Conservation (phyloP, 768 basidiomycete genomes). For the Hysterangium stoloniferum region DNA sequence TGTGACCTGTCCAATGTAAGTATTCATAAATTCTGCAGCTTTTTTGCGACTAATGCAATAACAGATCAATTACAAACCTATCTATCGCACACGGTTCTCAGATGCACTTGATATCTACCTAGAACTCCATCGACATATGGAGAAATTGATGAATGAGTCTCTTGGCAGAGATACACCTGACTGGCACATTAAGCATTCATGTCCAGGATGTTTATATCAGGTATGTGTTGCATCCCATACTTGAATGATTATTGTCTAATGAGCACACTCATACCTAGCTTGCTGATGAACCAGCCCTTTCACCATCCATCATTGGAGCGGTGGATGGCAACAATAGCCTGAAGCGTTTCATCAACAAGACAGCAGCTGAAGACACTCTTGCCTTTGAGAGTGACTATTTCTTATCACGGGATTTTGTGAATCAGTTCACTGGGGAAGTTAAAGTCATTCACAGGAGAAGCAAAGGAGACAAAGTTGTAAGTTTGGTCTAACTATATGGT, state of each 20-base stretch:
- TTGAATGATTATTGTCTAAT: not conserved
- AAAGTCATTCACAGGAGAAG: not conserved
- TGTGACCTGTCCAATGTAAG: constrained; percentile 20
- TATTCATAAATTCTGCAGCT: not conserved
- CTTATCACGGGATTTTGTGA: constrained; percentile 20
- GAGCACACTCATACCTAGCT: constrained; percentile 3
- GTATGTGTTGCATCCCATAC: not conserved
- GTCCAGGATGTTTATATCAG: constrained; percentile 22
- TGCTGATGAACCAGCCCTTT: constrained; percentile 13
- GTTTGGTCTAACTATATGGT: too few species aligned
- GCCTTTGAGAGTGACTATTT: constrained; percentile 23
- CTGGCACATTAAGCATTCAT: constrained; percentile 21
- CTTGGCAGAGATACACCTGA: constrained; percentile 16
- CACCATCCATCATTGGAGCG: constrained; percentile 15
- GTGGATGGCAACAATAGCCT: constrained; percentile 20
- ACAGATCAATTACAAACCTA: constrained; percentile 22
- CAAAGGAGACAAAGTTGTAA: not conserved
- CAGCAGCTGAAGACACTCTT: constrained; percentile 17
- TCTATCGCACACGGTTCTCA: constrained; percentile 21
- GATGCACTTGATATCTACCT: constrained; percentile 22
- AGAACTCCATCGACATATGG: constrained; percentile 16
- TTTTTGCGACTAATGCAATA: not conserved
- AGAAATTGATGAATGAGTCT: constrained; percentile 9
- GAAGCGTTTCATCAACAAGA: constrained; percentile 21
- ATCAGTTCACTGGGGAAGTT: constrained; percentile 27